These are phyloP conservation scores for Seiridium unicorne DNA, from an alignment of 2,329 filamentous ascomycete species.

Conservation along the genomic window DNA sequence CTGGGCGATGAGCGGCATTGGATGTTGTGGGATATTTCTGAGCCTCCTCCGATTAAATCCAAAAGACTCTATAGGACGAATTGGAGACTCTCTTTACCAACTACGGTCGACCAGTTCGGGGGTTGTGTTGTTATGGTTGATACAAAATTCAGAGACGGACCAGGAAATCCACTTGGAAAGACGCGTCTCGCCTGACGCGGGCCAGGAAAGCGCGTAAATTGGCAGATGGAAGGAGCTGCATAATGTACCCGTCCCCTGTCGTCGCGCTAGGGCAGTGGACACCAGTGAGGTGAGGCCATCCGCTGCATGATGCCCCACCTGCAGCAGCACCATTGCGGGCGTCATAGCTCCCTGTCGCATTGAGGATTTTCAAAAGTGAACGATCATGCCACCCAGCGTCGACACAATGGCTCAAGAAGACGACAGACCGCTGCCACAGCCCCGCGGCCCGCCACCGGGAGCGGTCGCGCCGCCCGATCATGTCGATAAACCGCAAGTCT, in stretches of 20 bases:
- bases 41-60: too few species aligned
- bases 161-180: slow-evolving; percentile 1
- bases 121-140: slow-evolving; percentile 1
- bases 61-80: too few species aligned
- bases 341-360: slow-evolving; percentile 8
- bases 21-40: too few species aligned
- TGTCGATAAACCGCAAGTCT: slow-evolving; percentile 32
- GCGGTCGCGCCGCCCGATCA: slow-evolving; percentile 31
- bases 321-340: background rate
- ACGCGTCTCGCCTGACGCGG: slow-evolving; percentile 3
- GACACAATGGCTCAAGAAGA: slow-evolving; percentile 30
- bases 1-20: background rate
- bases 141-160: slow-evolving; percentile 1
- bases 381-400: slow-evolving; percentile 13
- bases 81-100: too few species aligned
- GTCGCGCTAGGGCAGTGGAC: background rate
- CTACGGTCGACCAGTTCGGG: background rate
- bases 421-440: slow-evolving; percentile 18
- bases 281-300: background rate
- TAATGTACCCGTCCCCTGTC: background rate
- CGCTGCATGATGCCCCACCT: background rate
- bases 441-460: slow-evolving; percentile 31
- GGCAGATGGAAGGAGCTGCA: background rate
- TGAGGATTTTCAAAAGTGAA: background rate
- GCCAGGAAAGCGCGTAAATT: slow-evolving; percentile 1